A percentile compares a stretch with the other conserved stretches of the same genome.
phyloP scores from a whole-genome alignment of 306 rosid genomes.

The Dalbergia oliveri region DNA sequence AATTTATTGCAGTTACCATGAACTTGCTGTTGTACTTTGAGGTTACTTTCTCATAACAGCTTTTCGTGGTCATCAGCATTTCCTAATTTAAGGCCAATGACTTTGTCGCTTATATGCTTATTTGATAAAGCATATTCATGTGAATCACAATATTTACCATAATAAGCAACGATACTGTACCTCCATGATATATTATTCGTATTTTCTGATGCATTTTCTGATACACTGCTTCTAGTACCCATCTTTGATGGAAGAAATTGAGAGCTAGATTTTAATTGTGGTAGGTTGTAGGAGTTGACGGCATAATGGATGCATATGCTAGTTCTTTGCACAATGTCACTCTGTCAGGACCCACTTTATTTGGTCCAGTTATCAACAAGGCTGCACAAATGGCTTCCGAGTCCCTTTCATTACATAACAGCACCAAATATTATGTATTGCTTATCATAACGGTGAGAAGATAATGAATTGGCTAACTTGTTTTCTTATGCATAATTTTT shows the following conservation, averaged over 20 bases:
- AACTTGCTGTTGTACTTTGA: no score
- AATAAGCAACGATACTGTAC: no score
- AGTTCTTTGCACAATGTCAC: conserved; percentile 62
- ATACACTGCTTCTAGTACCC: neutral
- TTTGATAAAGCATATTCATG: neutral
- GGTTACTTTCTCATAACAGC: no score
- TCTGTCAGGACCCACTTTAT: conserved; percentile 86
- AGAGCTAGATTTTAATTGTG: neutral
- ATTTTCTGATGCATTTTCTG: neutral
- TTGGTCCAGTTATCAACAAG: conserved; percentile 77
- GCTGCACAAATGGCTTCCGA: conserved; percentile 77
- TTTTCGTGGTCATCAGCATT: no score
- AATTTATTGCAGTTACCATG: no score
- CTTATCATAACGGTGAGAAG: conserved; percentile 78
- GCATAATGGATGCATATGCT: conserved; percentile 82
- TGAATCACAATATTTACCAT: no score
- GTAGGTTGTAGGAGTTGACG: conserved; percentile 87
- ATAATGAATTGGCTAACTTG: neutral
- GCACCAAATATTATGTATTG: conserved; percentile 69
- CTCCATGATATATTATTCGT: neutral
- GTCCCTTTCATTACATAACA: conserved; percentile 53
- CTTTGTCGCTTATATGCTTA: neutral
- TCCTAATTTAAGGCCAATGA: no score
- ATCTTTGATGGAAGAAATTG: neutral
- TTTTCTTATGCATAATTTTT: conserved; percentile 4